These are phyloP conservation scores for Diaporthe ampelina DNA, from an alignment of 2,329 filamentous ascomycete species.

Conservation along the genomic window DNA sequence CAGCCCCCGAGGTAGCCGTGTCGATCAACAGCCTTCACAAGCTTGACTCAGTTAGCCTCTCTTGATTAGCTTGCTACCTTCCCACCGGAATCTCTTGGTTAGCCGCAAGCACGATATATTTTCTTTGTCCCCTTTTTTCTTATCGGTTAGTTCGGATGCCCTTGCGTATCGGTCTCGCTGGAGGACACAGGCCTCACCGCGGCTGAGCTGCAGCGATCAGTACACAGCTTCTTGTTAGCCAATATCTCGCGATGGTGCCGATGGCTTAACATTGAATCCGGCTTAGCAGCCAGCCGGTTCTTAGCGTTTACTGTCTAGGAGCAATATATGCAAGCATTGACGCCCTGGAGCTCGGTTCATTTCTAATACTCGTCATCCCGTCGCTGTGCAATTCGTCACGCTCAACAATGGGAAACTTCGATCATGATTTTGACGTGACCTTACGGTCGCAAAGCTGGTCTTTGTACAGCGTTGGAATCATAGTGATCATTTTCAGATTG, in stretches of 20 bases:
- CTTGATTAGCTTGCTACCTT: neutral
- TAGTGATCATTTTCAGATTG: conserved; percentile 23
- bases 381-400: neutral
- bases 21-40: neutral
- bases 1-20: neutral
- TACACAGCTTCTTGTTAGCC: neutral
- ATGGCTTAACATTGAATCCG: conserved; percentile 5
- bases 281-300: neutral
- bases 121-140: conserved; percentile 3
- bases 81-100: neutral
- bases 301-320: neutral
- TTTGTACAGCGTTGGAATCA: conserved; percentile 32
- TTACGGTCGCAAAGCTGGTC: conserved; percentile 28
- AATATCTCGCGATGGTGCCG: neutral
- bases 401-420: conserved; percentile 29
- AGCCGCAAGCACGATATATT: conserved; percentile 11
- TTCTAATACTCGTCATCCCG: neutral
- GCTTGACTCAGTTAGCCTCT: conserved; percentile 20
- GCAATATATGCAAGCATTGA: neutral
- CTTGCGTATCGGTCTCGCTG: neutral
- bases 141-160: conserved; percentile 8
- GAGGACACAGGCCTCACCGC: neutral
- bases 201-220: neutral
- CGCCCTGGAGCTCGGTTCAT: neutral
- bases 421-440: conserved; percentile 25